Evolutionary conservation across 2,329 filamentous ascomycete species (phyloP), one percentile per base, ranked within the genome.

Genomic region (Verticillium dahliae): DNA sequence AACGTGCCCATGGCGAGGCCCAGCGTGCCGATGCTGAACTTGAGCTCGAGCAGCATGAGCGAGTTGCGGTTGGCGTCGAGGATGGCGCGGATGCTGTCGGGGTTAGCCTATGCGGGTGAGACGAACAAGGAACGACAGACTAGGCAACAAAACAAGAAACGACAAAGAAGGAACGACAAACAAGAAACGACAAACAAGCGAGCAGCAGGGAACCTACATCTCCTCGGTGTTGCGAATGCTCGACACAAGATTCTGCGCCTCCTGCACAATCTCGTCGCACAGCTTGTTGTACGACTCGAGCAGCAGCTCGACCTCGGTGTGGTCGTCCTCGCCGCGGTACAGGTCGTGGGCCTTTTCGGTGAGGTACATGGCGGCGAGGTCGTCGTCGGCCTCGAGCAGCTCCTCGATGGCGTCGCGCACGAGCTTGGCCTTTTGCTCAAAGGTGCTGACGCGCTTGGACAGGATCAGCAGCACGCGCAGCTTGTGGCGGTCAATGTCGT

Each of bases 221-320:
- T 99, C 95, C 76, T 99, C 95, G 1, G 95, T 99, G 76, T 98
- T 99, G 69, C 95, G 86, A 73, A 99, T 99, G 67, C 91, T 92
- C 10, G 90, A 94, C 61, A 98, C 93, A 67, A 98, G 76, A 75
- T 96, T 98, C 64, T 92, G 90, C 15, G 92, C 92, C 65, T 96
- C 91, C 75, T 99, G 94, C 9, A 97, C 94, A 69, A 98, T 97
- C 79, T 99, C 95, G 72, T 99, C 95, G 67, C 92, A 94, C 52
- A 99, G 89, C 75, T 98, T 98, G 75, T 98, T 92, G 74, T 99
- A 99, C 2, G 92, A 97, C 74, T 99, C 95, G 4, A 99, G 80
- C 57, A 99, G 81, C 87, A 99, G 92, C 77, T 99, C 95, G 6
- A 99, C 90, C 75, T 99, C 95, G 33, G 94, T 95, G 70, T 98